These are phyloP conservation scores for Picea sitchensis DNA, from an alignment of 75 land plant species.

Conservation along the genomic window DNA sequence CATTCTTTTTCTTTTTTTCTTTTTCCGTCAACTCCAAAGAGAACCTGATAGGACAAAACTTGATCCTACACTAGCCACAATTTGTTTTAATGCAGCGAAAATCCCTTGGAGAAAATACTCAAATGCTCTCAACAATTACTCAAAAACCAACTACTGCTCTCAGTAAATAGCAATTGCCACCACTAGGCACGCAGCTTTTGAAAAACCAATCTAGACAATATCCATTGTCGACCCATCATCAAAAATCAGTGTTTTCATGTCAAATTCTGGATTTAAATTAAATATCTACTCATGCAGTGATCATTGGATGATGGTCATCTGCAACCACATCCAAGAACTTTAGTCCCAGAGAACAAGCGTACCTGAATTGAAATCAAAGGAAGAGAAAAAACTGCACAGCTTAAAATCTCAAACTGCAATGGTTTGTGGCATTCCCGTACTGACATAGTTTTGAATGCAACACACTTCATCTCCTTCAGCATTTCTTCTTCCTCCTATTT, in stretches of 20 bases:
- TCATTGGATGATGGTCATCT: not conserved
- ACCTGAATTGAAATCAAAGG: not conserved
- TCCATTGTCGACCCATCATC: not conserved
- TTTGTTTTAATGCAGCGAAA: conserved; percentile 2
- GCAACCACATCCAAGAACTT: conserved; percentile 5
- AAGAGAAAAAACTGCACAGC: not conserved
- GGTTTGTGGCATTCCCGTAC: not conserved
- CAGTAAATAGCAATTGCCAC: not conserved
- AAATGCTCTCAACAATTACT: not conserved
- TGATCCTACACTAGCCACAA: conserved; percentile 12
- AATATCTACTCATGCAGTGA: not conserved
- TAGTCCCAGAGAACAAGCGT: not conserved
- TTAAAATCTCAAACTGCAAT: not conserved
- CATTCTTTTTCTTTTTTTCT: not conserved
- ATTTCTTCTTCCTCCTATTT: not conserved
- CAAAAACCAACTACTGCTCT: too few relatives aligned
- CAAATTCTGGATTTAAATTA: not conserved
- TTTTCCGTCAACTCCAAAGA: conserved; percentile 5
- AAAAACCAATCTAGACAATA: not conserved
- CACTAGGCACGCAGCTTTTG: not conserved
- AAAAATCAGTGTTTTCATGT: conserved; percentile 8
- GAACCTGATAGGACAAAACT: not conserved
- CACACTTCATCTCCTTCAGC: not conserved
- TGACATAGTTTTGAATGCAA: not conserved
- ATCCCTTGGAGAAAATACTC: conserved; percentile 7